Percentiles rank a stretch among this genome's conserved stretches.
These are phyloP conservation scores for Colletotrichum sp. DNA, from an alignment of 2,329 filamentous ascomycete species.

Conservation along the genomic window DNA sequence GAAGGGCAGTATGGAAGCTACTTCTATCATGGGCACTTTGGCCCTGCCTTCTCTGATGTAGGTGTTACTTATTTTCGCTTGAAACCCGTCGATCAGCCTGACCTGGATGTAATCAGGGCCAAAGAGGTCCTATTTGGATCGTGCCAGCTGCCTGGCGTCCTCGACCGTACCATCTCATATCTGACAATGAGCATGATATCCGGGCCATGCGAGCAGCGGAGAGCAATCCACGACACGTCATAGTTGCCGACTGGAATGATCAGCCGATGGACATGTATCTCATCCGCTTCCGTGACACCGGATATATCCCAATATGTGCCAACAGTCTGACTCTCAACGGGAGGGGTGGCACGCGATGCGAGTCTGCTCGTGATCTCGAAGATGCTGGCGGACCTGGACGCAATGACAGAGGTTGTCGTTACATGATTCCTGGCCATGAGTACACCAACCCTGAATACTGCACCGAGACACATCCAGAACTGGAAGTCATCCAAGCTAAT, in stretches of 20 bases:
- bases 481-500: neutral
- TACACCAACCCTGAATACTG: conserved; percentile 1
- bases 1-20: conserved; percentile 11
- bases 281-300: conserved; percentile 5
- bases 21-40: conserved; percentile 6
- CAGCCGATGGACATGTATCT: conserved; percentile 10
- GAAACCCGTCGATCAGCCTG: accelerated
- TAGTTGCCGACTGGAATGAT: conserved; percentile 8
- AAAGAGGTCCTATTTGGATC: conserved; percentile 1
- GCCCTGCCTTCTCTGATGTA: conserved; percentile 6
- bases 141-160: neutral
- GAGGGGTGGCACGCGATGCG: neutral
- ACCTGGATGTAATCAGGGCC: neutral
- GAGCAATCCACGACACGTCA: neutral
- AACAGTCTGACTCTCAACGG: conserved; percentile 3
- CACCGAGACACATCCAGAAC: neutral
- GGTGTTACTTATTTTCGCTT: neutral
- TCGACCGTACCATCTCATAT: neutral
- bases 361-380: neutral
- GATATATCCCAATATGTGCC: conserved; percentile 6
- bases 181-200: neutral
- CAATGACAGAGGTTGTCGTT: neutral
- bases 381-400: neutral
- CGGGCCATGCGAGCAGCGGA: neutral
- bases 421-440: neutral